A percentile compares a stretch with the other conserved stretches of the same genome.
Conservation (phyloP, 306 rosid species). For the Quercus engelmannii region DNA sequence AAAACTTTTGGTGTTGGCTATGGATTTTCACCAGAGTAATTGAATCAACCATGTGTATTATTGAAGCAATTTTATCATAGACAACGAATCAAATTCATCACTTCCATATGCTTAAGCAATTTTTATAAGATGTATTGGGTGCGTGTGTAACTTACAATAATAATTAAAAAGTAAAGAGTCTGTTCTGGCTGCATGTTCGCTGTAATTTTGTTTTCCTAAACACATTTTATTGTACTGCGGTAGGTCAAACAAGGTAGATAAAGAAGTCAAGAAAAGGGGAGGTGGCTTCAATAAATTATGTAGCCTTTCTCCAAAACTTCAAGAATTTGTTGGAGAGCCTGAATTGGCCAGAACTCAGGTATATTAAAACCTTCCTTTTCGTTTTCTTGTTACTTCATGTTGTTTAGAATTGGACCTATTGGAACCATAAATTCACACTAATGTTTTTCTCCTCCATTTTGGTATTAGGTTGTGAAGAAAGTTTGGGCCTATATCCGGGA, state of each 20-base stretch:
- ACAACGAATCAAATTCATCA: not conserved
- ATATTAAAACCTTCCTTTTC: no score
- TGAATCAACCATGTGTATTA: not conserved
- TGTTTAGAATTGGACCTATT: no score
- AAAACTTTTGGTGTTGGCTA: no score
- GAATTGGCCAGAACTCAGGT: slow-evolving; percentile 41
- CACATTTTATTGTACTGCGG: not conserved
- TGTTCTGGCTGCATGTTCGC: not conserved
- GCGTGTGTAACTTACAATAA: no score
- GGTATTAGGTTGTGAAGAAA: slow-evolving; percentile 30
- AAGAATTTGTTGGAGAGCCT: slow-evolving; percentile 35
- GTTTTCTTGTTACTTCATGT: no score
- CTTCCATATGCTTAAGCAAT: not conserved
- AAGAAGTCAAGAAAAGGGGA: no score
- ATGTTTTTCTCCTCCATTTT: not conserved
- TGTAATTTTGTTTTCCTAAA: not conserved
- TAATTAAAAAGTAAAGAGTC: not conserved
- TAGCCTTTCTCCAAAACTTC: slow-evolving; percentile 41
- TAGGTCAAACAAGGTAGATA: not conserved
- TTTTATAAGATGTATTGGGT: no score
- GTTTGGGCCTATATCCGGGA: slow-evolving; percentile 13
- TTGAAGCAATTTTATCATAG: not conserved
- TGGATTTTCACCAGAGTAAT: no score
- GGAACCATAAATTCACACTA: not conserved
- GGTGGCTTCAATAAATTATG: slow-evolving; percentile 37